These are phyloP conservation scores for Arthrobotrys pseudoclavata DNA, from an alignment of 2,329 filamentous ascomycete genomes.

Conservation along the genomic window DNA sequence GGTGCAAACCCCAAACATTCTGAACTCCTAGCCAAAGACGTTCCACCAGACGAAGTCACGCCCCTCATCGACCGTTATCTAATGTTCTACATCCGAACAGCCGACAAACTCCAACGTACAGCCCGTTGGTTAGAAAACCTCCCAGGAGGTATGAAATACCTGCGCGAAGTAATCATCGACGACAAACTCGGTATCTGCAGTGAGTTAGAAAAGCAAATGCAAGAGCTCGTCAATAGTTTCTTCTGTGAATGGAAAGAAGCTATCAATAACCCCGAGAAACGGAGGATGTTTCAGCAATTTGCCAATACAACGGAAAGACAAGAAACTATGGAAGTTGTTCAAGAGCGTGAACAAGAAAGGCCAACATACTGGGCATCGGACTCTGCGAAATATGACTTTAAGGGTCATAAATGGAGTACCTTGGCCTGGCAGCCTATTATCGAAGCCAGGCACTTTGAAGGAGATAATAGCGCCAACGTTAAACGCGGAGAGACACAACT, in stretches of 20 bases:
- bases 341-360: constrained; percentile 79
- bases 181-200: constrained; percentile 89
- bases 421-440: constrained; percentile 86
- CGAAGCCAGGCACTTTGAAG: constrained; percentile 76
- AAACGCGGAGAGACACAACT: constrained; percentile 91
- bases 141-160: constrained; percentile 85
- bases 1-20: constrained; percentile 86
- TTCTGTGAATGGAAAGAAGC: constrained; percentile 95
- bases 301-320: constrained; percentile 81
- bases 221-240: constrained; percentile 83
- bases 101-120: constrained; percentile 89
- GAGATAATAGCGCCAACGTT: constrained; percentile 77
- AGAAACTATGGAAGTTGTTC: constrained; percentile 77
- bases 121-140: constrained; percentile 88
- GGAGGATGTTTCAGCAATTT: constrained; percentile 83
- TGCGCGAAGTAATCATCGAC: constrained; percentile 83
- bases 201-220: constrained; percentile 88
- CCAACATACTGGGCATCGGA: constrained; percentile 84
- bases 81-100: constrained; percentile 93
- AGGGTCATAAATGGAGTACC: constrained; percentile 74
- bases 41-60: constrained; percentile 83
- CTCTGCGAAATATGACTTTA: constrained; percentile 78
- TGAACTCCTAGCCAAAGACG: constrained; percentile 87
- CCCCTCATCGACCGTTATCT: constrained; percentile 89
- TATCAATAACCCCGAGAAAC: constrained; percentile 76